A percentile compares a stretch with the other conserved stretches of the same genome.
Evolutionary conservation across 2,329 filamentous ascomycete species (phyloP).

Genomic region (Macrophomina pseudophaseolina): DNA sequence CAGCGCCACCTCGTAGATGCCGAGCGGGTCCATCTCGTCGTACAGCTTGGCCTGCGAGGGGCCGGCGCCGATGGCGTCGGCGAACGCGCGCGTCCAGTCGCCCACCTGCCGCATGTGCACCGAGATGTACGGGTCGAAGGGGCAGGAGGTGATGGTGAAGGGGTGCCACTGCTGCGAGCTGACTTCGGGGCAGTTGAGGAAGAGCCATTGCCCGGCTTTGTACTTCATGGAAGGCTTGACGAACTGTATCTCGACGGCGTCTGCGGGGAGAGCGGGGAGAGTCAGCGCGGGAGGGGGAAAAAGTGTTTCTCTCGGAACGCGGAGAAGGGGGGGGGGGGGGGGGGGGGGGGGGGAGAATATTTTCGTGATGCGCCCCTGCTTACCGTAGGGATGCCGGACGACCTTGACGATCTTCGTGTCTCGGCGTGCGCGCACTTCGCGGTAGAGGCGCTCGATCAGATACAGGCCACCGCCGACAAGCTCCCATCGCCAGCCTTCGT

Average conservation of each 20-base stretch:
- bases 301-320: no score
- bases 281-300: neutral
- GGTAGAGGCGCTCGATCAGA: constrained; percentile 84
- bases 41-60: constrained; percentile 86
- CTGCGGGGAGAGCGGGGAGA: constrained; percentile 46
- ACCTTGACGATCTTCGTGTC: constrained; percentile 91
- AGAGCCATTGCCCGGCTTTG: constrained; percentile 98
- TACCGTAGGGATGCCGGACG: constrained; percentile 91
- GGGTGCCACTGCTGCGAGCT: constrained; percentile 93
- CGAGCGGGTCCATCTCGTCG: constrained; percentile 86
- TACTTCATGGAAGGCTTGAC: constrained; percentile 95
- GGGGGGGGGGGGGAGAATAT: no score
- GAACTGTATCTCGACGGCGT: constrained; percentile 97
- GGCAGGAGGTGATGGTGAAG: constrained; percentile 98
- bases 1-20: constrained; percentile 97
- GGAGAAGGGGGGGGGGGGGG: no score
- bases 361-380: constrained; percentile 37
- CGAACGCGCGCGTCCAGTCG: constrained; percentile 91
- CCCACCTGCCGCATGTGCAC: constrained; percentile 95
- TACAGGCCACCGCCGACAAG: constrained; percentile 85
- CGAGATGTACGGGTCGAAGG: constrained; percentile 92
- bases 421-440: constrained; percentile 83
- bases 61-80: constrained; percentile 92
- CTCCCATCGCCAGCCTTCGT: constrained; percentile 97
- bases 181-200: constrained; percentile 88